Evolutionary conservation across 148 eudicot species (phyloP).

Genomic region (Vaccinium macrocarpon): DNA sequence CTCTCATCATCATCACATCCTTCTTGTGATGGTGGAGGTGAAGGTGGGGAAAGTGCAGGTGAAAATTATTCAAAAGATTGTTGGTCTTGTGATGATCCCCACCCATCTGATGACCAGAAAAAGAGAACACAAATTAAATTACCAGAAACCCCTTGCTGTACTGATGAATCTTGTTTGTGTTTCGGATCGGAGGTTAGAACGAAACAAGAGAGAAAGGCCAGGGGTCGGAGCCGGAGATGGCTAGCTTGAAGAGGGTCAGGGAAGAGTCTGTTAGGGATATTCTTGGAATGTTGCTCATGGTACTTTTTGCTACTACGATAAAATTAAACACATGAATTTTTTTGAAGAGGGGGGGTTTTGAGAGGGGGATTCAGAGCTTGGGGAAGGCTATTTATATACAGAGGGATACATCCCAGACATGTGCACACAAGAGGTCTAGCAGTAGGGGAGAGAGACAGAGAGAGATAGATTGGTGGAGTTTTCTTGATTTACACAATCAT

Average conservation of each 20-base stretch:
- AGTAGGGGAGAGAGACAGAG: neutral
- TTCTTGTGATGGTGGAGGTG: conserved; percentile 33
- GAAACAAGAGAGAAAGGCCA: conserved; percentile 70
- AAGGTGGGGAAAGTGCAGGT: conserved; percentile 37
- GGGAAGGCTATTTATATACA: neutral
- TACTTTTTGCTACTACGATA: neutral
- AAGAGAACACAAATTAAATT: neutral
- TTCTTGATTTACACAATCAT: neutral
- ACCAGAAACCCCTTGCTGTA: neutral
- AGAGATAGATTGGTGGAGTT: neutral
- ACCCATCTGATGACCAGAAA: conserved; percentile 32
- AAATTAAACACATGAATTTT: conserved; percentile 13
- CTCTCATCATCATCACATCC: conserved; percentile 25
- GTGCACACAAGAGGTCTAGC: neutral
- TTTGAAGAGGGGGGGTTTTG: neutral
- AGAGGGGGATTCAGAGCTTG: conserved; percentile 9
- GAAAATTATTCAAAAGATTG: conserved; percentile 37
- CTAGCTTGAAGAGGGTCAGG: conserved; percentile 57
- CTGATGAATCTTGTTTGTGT: neutral
- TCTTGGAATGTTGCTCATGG: conserved; percentile 82
- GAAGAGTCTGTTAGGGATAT: conserved; percentile 59
- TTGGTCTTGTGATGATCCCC: conserved; percentile 33
- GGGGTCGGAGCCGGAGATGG: conserved; percentile 76
- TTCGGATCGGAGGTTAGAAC: conserved; percentile 23
- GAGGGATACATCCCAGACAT: neutral